Conservation (phyloP, 2,329 filamentous ascomycete species). For the Sporothrix pallida region DNA sequence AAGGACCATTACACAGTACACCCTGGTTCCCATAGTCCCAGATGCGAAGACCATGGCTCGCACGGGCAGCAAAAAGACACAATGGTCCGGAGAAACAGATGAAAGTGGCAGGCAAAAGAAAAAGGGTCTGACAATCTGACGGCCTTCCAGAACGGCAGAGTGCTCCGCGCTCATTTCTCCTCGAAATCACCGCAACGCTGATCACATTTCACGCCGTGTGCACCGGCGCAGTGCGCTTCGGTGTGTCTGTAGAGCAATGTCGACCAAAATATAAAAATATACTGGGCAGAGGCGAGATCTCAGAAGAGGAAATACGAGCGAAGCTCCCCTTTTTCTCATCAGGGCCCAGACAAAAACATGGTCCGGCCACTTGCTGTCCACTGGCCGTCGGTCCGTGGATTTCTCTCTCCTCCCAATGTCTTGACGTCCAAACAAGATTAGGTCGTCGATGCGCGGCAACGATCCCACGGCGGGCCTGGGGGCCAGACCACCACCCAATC, state of each 20-base stretch:
- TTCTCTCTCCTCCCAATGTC: background rate
- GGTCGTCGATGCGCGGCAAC: slow-evolving; percentile 16
- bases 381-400: background rate
- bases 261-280: slow-evolving; percentile 17
- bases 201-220: slow-evolving; percentile 7
- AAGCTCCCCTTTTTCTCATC: background rate
- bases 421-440: slow-evolving; percentile 24
- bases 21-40: background rate
- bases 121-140: background rate
- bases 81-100: background rate
- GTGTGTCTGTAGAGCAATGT: background rate
- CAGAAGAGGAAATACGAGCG: background rate
- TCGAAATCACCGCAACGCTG: slow-evolving; percentile 27
- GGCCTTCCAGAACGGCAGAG: background rate
- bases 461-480: slow-evolving; percentile 6
- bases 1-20: no score
- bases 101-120: slow-evolving; percentile 6
- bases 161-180: slow-evolving; percentile 27
- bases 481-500: background rate
- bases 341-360: no score
- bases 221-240: slow-evolving; percentile 5
- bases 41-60: background rate
- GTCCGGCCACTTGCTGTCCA: background rate
- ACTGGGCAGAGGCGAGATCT: background rate
- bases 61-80: background rate